phyloP scores from a whole-genome alignment of 2,329 filamentous ascomycete genomes.

The Blastomyces silverae region DNA sequence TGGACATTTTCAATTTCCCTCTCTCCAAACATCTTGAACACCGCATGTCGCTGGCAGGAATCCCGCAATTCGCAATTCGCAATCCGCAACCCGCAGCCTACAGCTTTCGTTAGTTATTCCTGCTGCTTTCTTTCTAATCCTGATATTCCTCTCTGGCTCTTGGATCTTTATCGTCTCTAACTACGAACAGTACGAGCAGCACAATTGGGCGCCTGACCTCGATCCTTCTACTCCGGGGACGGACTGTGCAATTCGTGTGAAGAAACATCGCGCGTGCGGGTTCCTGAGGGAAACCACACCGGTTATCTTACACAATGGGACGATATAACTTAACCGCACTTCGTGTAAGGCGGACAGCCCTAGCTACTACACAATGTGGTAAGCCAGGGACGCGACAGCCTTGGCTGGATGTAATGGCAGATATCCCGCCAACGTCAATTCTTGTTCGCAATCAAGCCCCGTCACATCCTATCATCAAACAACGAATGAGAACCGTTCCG shows the following conservation, averaged over 20 bases:
- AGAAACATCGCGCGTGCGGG: not conserved
- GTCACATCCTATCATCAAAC: constrained; percentile 39
- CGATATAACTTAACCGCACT: constrained; percentile 44
- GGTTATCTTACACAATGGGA: constrained; percentile 34
- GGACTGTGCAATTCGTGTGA: not conserved
- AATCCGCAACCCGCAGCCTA: no score
- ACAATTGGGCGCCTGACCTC: not conserved
- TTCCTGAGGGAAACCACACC: not conserved
- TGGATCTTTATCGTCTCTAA: not conserved
- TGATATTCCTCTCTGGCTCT: not conserved
- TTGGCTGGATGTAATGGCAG: constrained; percentile 53
- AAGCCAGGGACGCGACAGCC: constrained; percentile 34
- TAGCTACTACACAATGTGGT: constrained; percentile 34
- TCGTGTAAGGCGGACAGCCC: constrained; percentile 40
- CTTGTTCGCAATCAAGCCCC: constrained; percentile 53
- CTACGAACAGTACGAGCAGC: not conserved
- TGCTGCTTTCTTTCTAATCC: not conserved
- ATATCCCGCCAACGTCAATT: constrained; percentile 54
- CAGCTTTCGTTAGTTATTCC: not conserved
- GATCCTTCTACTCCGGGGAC: not conserved
- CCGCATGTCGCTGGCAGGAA: not conserved
- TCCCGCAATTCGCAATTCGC: not conserved
- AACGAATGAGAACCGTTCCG: constrained; percentile 27
- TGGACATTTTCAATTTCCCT: constrained; percentile 8
- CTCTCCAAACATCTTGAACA: not conserved